Evolutionary conservation across 345 rosid species (phyloP).

Genomic region (Melastoma malabathricum): DNA sequence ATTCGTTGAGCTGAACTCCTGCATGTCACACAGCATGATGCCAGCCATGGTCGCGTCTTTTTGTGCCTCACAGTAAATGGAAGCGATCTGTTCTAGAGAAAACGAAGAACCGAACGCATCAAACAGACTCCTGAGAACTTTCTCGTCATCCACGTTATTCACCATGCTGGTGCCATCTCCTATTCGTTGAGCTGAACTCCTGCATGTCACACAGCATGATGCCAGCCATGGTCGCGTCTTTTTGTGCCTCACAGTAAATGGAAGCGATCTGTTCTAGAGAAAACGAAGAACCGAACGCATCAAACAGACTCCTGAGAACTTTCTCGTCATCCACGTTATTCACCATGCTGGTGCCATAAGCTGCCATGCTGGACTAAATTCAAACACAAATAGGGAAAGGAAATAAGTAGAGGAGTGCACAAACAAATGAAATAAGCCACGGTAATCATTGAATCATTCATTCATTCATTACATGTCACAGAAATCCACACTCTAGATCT

Average conservation of each 20-base stretch:
- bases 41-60: constrained; percentile 21
- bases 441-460: no score
- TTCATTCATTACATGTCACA: no score
- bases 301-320: constrained; percentile 29
- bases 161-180: constrained; percentile 1
- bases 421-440: neutral
- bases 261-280: constrained; percentile 36
- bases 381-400: neutral
- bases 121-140: constrained; percentile 26
- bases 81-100: constrained; percentile 35
- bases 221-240: constrained; percentile 23
- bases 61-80: constrained; percentile 28
- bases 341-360: constrained; percentile 7
- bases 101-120: constrained; percentile 27
- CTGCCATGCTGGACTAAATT: constrained; percentile 25
- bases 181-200: constrained; percentile 9
- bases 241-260: constrained; percentile 26
- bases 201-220: constrained; percentile 21
- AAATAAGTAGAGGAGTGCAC: neutral
- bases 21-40: constrained; percentile 22
- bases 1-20: constrained; percentile 9
- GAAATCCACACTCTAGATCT: no score
- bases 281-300: constrained; percentile 25
- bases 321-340: constrained; percentile 19
- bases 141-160: constrained; percentile 20